phyloP scores from a whole-genome alignment of 352 stramenopile species.

The Pilasporangium apinafurcum region DNA sequence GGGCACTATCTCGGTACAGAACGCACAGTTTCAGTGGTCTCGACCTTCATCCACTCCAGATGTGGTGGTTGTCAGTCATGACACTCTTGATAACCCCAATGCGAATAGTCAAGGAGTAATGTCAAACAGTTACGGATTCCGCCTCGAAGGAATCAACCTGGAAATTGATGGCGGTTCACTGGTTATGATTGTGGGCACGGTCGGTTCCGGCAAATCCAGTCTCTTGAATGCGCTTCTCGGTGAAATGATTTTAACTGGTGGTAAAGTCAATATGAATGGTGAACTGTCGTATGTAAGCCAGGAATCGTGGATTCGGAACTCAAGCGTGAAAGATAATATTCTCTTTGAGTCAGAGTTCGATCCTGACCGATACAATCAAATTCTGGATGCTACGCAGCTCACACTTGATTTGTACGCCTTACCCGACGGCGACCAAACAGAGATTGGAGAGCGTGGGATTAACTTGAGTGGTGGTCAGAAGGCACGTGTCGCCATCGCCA shows the following conservation, averaged over 20 bases:
- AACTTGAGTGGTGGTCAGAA: conserved; percentile 61
- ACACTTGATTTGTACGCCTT: conserved; percentile 20
- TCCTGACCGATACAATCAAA: conserved; percentile 17
- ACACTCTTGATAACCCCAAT: no score
- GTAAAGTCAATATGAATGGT: conserved; percentile 16
- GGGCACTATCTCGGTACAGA: conserved; percentile 13
- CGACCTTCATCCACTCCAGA: no score
- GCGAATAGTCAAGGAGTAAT: no score
- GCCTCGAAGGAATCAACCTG: conserved; percentile 33
- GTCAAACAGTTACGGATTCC: conserved; percentile 13
- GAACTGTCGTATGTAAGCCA: conserved; percentile 81
- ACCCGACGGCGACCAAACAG: conserved; percentile 47
- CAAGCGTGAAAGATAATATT: conserved; percentile 89
- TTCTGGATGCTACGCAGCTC: conserved; percentile 31
- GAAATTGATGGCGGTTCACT: conserved; percentile 48
- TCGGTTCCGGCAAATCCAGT: conserved; percentile 50
- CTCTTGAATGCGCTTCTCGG: conserved; percentile 43
- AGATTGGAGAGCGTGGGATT: conserved; percentile 57
- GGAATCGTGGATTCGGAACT: conserved; percentile 90
- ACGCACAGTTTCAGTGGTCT: conserved; percentile 20
- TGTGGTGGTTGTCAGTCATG: no score
- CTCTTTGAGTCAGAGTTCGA: conserved; percentile 57
- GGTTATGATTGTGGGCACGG: conserved; percentile 45
- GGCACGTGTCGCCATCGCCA: conserved; percentile 79
- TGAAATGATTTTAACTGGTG: conserved; percentile 25